These are phyloP conservation scores for Aspergillus vadensis DNA, from an alignment of 2,329 filamentous ascomycete species.

Conservation along the genomic window DNA sequence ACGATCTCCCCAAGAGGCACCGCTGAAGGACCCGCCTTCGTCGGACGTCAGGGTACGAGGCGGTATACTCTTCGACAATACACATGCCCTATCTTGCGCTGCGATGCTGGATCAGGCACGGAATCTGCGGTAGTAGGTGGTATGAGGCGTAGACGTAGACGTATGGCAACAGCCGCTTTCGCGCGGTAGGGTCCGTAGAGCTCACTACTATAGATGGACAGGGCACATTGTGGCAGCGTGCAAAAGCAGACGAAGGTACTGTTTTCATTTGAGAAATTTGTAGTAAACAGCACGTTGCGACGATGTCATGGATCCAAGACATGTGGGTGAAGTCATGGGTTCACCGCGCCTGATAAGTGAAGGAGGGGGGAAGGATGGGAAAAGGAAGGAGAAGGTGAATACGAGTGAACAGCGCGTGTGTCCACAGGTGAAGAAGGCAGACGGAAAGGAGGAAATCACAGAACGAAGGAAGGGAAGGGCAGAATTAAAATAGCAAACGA, in stretches of 20 bases:
- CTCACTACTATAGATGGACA: not conserved
- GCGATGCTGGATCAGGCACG: too few relatives aligned
- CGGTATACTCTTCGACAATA: not conserved
- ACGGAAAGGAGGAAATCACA: too few relatives aligned
- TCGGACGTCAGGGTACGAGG: not conserved
- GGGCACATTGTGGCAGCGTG: not conserved
- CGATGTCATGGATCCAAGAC: constrained; percentile 1
- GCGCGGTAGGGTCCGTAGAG: not conserved
- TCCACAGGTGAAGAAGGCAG: too few relatives aligned
- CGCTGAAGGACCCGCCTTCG: constrained; percentile 1
- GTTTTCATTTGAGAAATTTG: not conserved
- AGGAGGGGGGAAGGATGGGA: not conserved
- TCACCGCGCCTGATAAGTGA: constrained; percentile 4
- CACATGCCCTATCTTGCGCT: not conserved
- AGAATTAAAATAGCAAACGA: too few relatives aligned
- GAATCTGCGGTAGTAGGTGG: too few relatives aligned
- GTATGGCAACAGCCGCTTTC: too few relatives aligned
- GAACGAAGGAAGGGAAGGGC: too few relatives aligned
- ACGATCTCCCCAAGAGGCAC: not conserved
- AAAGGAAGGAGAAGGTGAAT: not conserved
- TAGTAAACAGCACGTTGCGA: not conserved
- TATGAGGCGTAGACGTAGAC: too few relatives aligned
- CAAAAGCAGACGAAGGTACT: not conserved
- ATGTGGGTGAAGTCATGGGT: constrained; percentile 10
- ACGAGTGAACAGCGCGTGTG: too few relatives aligned